phyloP scores from a whole-genome alignment of 208 protist genomes.

The Crithidia fasciculata region DNA sequence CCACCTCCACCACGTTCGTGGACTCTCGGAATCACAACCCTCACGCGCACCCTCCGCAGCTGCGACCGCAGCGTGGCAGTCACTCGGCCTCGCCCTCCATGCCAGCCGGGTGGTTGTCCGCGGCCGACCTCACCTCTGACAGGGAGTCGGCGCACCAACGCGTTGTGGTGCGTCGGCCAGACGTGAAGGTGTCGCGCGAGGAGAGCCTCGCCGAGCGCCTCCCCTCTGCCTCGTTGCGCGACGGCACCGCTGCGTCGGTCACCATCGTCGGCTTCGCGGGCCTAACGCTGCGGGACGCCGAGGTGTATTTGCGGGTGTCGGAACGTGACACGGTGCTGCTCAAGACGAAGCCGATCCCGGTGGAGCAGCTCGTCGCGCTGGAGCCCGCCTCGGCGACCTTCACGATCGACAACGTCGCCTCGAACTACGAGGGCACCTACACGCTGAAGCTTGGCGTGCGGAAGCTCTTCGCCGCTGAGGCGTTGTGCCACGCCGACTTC shows the following conservation, averaged over 20 bases:
- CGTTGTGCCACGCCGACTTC: constrained; percentile 75
- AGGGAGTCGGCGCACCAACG: background rate
- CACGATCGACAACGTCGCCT: constrained; percentile 25
- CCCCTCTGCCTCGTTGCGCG: background rate
- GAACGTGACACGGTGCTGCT: constrained; percentile 28
- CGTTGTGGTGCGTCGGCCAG: constrained; percentile 1
- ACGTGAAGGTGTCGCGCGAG: background rate
- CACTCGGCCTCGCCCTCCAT: background rate
- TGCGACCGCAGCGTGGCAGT: background rate
- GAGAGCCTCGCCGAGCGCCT: background rate
- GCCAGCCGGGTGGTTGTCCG: background rate
- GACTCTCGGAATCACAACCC: background rate
- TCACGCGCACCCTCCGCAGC: background rate
- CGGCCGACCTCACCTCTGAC: background rate
- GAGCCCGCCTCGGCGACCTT: constrained; percentile 25
- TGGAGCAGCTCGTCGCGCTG: constrained; percentile 31
- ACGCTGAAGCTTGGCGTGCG: constrained; percentile 62
- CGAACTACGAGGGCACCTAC: constrained; percentile 35
- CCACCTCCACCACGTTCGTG: background rate
- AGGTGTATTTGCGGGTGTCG: constrained; percentile 50
- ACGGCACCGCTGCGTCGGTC: constrained; percentile 29
- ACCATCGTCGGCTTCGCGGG: constrained; percentile 40
- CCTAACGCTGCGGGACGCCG: constrained; percentile 25
- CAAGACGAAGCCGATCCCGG: constrained; percentile 38
- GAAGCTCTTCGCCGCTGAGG: constrained; percentile 28